Conservation (phyloP, 2,329 filamentous ascomycete species). For the Aspergillaceae sp. region DNA sequence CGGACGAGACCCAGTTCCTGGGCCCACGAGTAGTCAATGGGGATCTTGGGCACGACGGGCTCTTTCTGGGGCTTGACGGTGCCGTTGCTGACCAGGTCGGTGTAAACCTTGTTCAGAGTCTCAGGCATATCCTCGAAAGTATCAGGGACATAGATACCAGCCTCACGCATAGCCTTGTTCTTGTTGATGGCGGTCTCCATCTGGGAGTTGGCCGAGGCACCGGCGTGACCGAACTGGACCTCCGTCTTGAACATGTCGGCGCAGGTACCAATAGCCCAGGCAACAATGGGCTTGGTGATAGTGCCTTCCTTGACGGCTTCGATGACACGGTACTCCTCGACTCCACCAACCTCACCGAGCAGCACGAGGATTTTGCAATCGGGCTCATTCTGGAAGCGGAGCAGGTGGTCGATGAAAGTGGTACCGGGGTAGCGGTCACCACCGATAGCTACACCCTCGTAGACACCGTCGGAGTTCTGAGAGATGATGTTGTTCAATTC, state of each 20-base stretch:
- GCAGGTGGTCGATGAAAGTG: conserved; percentile 97
- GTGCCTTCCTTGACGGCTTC: conserved; percentile 89
- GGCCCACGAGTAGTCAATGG: conserved; percentile 98
- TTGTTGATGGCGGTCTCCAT: conserved; percentile 94
- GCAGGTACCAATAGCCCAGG: conserved; percentile 98
- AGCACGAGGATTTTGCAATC: conserved; percentile 96
- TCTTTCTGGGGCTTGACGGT: conserved; percentile 79
- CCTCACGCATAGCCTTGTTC: conserved; percentile 95
- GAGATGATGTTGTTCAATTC: conserved; percentile 99
- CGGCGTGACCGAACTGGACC: conserved; percentile 98
- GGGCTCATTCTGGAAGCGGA: conserved; percentile 92
- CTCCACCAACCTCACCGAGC: conserved; percentile 96
- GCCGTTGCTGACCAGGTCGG: conserved; percentile 75
- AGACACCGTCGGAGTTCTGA: conserved; percentile 93
- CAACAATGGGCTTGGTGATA: conserved; percentile 98
- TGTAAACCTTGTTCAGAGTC: conserved; percentile 71
- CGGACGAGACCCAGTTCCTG: conserved; percentile 98
- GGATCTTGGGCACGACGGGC: conserved; percentile 95
- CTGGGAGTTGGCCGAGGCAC: conserved; percentile 97
- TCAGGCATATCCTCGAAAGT: conserved; percentile 93
- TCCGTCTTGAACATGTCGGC: conserved; percentile 99
- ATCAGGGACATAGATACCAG: conserved; percentile 86
- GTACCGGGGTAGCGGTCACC: conserved; percentile 98
- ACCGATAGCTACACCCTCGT: conserved; percentile 98
- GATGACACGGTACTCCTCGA: conserved; percentile 99